Conservation (phyloP, 202 grass and related monocot species). For the Musa balbisiana region DNA sequence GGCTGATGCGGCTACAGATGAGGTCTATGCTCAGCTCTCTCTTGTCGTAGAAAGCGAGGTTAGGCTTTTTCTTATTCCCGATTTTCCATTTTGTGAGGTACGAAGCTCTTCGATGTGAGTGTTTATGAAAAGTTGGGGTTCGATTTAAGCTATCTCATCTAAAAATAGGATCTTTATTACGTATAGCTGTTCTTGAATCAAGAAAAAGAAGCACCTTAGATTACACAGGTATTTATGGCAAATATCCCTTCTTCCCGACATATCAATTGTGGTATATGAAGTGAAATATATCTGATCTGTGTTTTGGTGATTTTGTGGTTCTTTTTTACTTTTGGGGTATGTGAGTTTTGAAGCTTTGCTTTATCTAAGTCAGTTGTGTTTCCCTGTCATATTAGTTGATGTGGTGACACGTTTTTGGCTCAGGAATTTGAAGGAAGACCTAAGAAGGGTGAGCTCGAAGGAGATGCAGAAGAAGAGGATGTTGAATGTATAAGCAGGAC, state of each 20-base stretch:
- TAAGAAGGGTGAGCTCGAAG: constrained; percentile 23
- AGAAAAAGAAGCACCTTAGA: neutral
- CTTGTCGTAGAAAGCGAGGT: constrained; percentile 63
- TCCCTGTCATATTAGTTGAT: neutral
- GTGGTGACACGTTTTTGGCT: neutral
- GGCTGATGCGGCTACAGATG: constrained; percentile 75
- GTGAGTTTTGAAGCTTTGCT: neutral
- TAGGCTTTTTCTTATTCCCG: neutral
- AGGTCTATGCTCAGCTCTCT: constrained; percentile 72
- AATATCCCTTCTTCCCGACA: neutral
- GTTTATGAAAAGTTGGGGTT: neutral
- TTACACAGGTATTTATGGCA: neutral
- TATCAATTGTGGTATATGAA: neutral
- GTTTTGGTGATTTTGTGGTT: neutral
- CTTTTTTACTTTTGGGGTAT: neutral
- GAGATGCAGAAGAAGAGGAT: constrained; percentile 23
- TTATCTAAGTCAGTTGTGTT: neutral
- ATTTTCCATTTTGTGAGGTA: neutral
- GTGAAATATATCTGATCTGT: neutral
- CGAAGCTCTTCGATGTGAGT: neutral
- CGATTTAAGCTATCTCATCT: neutral
- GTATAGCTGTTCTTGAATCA: neutral
- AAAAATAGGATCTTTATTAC: neutral
- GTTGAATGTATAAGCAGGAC: constrained; percentile 22
- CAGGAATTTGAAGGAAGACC: constrained; percentile 34